phyloP scores from a whole-genome alignment of 352 stramenopile species.

The Globisporangium emineosum region DNA sequence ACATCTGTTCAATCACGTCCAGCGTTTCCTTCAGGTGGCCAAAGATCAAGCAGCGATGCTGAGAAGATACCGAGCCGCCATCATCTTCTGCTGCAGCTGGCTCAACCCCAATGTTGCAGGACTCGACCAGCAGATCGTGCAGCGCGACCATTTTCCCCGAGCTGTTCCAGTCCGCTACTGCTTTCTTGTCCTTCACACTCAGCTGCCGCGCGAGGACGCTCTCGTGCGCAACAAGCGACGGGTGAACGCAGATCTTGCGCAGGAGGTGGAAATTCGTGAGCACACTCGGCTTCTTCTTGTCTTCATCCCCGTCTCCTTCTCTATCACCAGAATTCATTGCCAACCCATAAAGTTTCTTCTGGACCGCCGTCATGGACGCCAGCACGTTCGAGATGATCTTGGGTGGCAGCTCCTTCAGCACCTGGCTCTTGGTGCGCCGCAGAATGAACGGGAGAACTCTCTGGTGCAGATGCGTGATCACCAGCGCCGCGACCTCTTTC shows the following conservation, averaged over 20 bases:
- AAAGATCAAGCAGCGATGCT: conserved; percentile 95
- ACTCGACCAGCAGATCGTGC: conserved; percentile 69
- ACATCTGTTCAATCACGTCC: conserved; percentile 90
- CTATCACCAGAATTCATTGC: conserved; percentile 9
- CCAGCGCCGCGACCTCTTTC: conserved; percentile 74
- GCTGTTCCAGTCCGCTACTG: conserved; percentile 49
- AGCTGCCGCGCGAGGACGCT: conserved; percentile 19
- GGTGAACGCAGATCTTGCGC: conserved; percentile 94
- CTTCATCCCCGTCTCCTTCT: no score
- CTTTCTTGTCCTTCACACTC: conserved; percentile 25
- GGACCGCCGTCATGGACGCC: conserved; percentile 83
- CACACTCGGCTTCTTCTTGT: conserved; percentile 25
- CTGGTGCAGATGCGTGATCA: conserved; percentile 92
- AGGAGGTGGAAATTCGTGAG: conserved; percentile 75
- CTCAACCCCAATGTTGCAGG: conserved; percentile 37
- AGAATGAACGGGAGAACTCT: conserved; percentile 98
- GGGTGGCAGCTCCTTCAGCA: conserved; percentile 94
- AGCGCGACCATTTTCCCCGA: conserved; percentile 92
- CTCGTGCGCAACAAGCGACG: conserved; percentile 69
- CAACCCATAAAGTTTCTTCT: conserved; percentile 83
- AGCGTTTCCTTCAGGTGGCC: conserved; percentile 92
- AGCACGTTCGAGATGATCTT: conserved; percentile 96
- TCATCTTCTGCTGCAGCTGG: conserved; percentile 10
- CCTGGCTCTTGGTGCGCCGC: conserved; percentile 94
- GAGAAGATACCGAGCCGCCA: conserved; percentile 22